Conservation (phyloP, 2,329 filamentous ascomycete species). For the Xylaria sp. region DNA sequence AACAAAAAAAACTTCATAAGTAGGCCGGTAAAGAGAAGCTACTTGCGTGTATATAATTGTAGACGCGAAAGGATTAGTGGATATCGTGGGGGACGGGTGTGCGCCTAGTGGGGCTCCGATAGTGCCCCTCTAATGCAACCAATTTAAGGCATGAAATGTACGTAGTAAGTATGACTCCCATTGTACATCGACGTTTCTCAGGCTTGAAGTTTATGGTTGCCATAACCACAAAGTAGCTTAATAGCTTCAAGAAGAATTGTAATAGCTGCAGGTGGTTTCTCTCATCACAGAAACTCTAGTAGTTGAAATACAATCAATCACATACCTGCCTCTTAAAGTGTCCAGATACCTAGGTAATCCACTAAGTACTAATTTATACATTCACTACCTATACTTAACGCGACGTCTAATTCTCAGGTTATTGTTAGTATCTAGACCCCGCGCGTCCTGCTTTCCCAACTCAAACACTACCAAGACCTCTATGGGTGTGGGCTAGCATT, state of each 20-base stretch:
- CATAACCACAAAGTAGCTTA: not conserved
- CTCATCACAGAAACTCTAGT: not conserved
- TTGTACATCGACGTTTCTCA: not conserved
- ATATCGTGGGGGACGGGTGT: not conserved
- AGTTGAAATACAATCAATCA: not conserved
- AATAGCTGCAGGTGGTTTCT: not conserved
- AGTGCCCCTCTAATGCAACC: slow-evolving; percentile 31
- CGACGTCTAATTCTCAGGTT: not conserved
- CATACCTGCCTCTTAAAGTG: no score
- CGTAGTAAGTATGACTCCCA: not conserved
- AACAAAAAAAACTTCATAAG: no score
- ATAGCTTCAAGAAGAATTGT: no score
- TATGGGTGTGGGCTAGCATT: not conserved
- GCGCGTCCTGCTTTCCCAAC: not conserved
- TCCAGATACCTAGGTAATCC: not conserved
- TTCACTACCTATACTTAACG: not conserved
- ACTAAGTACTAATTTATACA: not conserved
- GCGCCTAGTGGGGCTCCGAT: slow-evolving; percentile 24
- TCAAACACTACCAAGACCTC: not conserved
- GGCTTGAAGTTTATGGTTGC: not conserved
- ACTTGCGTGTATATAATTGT: no score
- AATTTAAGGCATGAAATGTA: slow-evolving; percentile 21
- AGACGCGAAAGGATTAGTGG: slow-evolving; percentile 11
- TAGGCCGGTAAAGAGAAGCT: no score
- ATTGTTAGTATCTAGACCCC: slow-evolving; percentile 16